Conservation (phyloP, 1,139 yeast genomes). For the Debaryomyces fabryi region DNA sequence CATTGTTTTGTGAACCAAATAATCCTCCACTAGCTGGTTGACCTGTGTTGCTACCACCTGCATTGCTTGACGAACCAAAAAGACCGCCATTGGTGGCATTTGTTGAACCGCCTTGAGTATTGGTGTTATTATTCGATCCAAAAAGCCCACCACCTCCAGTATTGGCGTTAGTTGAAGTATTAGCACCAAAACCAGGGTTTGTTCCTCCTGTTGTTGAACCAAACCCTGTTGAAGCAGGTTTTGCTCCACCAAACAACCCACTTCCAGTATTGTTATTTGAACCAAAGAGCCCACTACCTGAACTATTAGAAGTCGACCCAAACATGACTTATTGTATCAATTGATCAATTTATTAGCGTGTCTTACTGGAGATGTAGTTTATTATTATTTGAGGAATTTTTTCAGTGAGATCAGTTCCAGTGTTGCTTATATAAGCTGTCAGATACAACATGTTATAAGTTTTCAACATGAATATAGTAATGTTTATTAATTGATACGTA, state of each 20-base stretch:
- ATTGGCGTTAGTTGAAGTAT: slow-evolving; percentile 2
- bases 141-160: slow-evolving; percentile 2
- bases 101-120: neutral
- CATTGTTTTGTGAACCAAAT: slow-evolving; percentile 24
- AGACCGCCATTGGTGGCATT: neutral
- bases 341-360: slow-evolving; percentile 8
- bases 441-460: neutral
- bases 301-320: slow-evolving; percentile 10
- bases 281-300: slow-evolving; percentile 10
- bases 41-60: neutral
- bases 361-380: slow-evolving; percentile 10
- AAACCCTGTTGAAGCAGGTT: slow-evolving; percentile 11
- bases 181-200: slow-evolving; percentile 9
- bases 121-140: slow-evolving; percentile 1
- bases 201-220: slow-evolving; percentile 6
- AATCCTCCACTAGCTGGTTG: slow-evolving; percentile 23
- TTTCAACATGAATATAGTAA: neutral
- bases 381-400: slow-evolving; percentile 6
- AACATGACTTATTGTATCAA: slow-evolving; percentile 10
- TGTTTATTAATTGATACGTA: slow-evolving; percentile 5
- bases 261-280: slow-evolving; percentile 17
- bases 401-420: slow-evolving; percentile 4
- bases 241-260: slow-evolving; percentile 21
- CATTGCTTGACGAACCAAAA: slow-evolving; percentile 7
- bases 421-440: slow-evolving; percentile 3